Conservation (phyloP, 305 asterid genomes). For the Rubia tinctorum region DNA sequence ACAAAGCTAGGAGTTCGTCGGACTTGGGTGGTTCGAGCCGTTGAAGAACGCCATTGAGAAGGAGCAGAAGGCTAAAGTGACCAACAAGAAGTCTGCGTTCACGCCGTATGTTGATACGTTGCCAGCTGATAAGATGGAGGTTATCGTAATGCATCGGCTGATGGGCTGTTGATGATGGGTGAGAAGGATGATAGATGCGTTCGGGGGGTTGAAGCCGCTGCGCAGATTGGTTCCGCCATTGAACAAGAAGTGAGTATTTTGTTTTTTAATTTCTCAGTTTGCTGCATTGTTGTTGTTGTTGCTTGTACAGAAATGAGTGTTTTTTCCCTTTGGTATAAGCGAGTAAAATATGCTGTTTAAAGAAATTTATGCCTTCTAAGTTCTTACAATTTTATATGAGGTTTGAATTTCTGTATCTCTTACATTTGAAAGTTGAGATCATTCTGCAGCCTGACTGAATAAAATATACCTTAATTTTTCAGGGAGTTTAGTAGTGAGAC, state of each 20-base stretch:
- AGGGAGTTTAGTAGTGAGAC: conserved; percentile 98
- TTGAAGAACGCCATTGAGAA: conserved; percentile 67
- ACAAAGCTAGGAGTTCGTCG: conserved; percentile 30
- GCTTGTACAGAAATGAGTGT: no score
- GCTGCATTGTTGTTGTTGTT: no score
- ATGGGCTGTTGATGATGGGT: conserved; percentile 92
- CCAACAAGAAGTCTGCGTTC: conserved; percentile 57
- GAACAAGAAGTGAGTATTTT: conserved; percentile 73
- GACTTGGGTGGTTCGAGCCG: conserved; percentile 85
- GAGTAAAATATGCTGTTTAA: neutral
- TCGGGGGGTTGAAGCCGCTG: conserved; percentile 86
- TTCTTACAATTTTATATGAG: conserved; percentile 2
- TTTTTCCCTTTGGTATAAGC: neutral
- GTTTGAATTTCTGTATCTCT: conserved; percentile 9
- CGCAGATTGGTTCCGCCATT: conserved; percentile 80
- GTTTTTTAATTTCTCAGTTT: neutral
- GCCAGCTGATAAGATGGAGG: conserved; percentile 93
- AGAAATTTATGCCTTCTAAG: neutral
- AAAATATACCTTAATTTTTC: conserved; percentile 35
- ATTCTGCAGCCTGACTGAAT: conserved; percentile 8
- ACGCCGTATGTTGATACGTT: conserved; percentile 65
- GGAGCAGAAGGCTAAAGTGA: conserved; percentile 55
- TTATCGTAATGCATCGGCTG: conserved; percentile 89
- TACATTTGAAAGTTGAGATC: neutral
- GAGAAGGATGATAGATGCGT: conserved; percentile 74